Evolutionary conservation across 805 yeast genomes (phyloP).

Genomic region (Wickerhamomyces chambardii): DNA sequence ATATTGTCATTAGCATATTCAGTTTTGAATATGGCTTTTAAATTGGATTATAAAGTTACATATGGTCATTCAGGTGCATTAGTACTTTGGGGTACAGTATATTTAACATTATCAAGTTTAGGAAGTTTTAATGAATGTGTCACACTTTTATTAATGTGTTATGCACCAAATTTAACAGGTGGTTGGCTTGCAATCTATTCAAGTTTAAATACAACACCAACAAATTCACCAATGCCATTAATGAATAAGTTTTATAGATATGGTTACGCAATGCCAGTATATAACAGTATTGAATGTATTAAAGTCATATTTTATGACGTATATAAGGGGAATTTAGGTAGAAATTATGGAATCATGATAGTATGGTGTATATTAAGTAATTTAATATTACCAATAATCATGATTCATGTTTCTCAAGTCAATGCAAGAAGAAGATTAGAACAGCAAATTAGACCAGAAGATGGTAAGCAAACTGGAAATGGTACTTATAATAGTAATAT

Average conservation of each 20-base stretch:
- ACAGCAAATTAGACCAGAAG: too few relatives aligned
- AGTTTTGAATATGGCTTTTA: constrained; percentile 56
- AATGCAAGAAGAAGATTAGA: too few relatives aligned
- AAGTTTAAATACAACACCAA: constrained; percentile 52
- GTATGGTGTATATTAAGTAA: constrained; percentile 51
- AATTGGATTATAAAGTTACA: constrained; percentile 41
- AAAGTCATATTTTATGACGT: constrained; percentile 51
- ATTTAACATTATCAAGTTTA: constrained; percentile 59
- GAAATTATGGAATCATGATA: constrained; percentile 46
- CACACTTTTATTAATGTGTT: constrained; percentile 37
- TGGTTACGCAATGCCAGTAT: constrained; percentile 64
- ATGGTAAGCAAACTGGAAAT: too few relatives aligned
- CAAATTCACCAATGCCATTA: constrained; percentile 53
- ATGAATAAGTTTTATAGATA: constrained; percentile 45
- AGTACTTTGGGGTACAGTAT: constrained; percentile 61
- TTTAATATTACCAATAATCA: constrained; percentile 30
- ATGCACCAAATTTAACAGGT: constrained; percentile 57
- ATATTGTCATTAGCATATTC: constrained; percentile 50
- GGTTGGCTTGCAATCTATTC: constrained; percentile 68
- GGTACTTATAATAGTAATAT: too few relatives aligned
- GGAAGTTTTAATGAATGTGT: constrained; percentile 65
- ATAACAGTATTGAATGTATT: constrained; percentile 50
- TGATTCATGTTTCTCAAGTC: constrained; percentile 20
- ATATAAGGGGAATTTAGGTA: constrained; percentile 46
- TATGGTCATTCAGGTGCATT: constrained; percentile 66